Percentiles rank a stretch among this genome's conserved stretches.
Conservation (phyloP, 179 eudicot genomes). For the Carnegiea gigantea region DNA sequence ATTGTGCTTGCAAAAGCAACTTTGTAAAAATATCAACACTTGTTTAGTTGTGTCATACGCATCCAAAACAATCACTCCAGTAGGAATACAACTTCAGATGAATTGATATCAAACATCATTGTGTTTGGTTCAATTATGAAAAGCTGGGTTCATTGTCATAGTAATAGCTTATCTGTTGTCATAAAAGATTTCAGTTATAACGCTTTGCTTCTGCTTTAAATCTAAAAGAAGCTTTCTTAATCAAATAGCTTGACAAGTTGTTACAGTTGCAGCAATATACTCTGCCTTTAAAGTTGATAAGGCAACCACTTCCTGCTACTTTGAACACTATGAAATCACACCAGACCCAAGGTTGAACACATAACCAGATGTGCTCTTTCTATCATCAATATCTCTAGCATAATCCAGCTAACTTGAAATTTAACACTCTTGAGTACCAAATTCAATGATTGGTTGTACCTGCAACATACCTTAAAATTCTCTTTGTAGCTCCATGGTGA, state of each 20-base stretch:
- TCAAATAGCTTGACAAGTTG: neutral
- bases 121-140: neutral
- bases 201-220: neutral
- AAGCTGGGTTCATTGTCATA: neutral
- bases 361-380: neutral
- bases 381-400: neutral
- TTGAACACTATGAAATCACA: neutral
- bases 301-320: neutral
- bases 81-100: neutral
- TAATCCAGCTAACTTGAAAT: neutral
- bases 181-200: neutral
- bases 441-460: neutral
- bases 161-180: neutral
- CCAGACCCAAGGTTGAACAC: neutral
- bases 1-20: neutral
- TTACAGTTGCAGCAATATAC: neutral
- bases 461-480: neutral
- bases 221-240: neutral
- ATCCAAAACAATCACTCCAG: neutral
- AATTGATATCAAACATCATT: neutral
- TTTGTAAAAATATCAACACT: neutral
- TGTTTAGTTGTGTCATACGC: neutral
- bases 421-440: neutral
- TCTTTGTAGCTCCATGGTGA: neutral
- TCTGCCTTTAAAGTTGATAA: neutral